These are phyloP conservation scores for Calonectria henricotiae DNA, from an alignment of 2,329 filamentous ascomycete species.

Conservation along the genomic window DNA sequence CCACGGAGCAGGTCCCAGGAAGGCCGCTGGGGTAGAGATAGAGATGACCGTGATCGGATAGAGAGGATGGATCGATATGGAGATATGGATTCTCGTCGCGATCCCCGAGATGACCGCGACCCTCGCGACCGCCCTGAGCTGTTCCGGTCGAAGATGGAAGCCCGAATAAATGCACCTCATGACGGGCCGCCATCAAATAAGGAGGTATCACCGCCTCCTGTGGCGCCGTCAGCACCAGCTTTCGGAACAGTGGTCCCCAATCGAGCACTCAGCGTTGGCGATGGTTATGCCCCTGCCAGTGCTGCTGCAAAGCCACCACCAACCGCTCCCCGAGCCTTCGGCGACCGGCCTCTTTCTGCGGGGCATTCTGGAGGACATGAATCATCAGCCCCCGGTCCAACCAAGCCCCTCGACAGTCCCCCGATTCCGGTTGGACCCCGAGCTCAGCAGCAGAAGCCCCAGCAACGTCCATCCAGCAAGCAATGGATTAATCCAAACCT, in stretches of 20 bases:
- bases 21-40: slow-evolving; percentile 72
- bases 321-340: slow-evolving; percentile 69
- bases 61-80: slow-evolving; percentile 63
- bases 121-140: slow-evolving; percentile 62
- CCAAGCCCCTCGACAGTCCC: slow-evolving; percentile 64
- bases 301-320: slow-evolving; percentile 67
- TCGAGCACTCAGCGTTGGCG: slow-evolving; percentile 59
- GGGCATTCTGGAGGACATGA: slow-evolving; percentile 60
- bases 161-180: slow-evolving; percentile 64
- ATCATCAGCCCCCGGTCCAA: slow-evolving; percentile 58
- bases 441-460: slow-evolving; percentile 65
- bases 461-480: slow-evolving; percentile 69
- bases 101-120: slow-evolving; percentile 67
- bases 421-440: slow-evolving; percentile 71
- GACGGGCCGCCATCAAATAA: slow-evolving; percentile 66
- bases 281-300: slow-evolving; percentile 53
- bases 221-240: slow-evolving; percentile 73
- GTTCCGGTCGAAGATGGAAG: slow-evolving; percentile 68
- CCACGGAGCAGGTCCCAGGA: slow-evolving; percentile 78
- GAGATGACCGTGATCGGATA: slow-evolving; percentile 69
- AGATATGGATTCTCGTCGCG: slow-evolving; percentile 61
- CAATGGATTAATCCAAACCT: slow-evolving; percentile 74
- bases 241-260: slow-evolving; percentile 72
- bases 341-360: slow-evolving; percentile 66
- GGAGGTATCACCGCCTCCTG: slow-evolving; percentile 72